Evolutionary conservation across 305 asterid genomes (phyloP).

Genomic region (Plantago lanceolata): DNA sequence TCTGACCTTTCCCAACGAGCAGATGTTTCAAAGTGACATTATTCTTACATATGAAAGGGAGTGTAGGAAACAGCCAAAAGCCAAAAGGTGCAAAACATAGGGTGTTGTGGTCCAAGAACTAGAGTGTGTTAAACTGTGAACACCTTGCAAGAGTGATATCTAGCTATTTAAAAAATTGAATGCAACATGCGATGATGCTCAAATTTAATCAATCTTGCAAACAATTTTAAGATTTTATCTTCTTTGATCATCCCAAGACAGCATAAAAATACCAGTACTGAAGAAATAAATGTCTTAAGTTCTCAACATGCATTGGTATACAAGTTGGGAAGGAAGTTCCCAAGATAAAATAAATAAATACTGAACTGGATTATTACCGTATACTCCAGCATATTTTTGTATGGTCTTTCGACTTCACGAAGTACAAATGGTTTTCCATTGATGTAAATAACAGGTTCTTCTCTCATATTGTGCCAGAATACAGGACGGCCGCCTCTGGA

Average conservation of each 20-base stretch:
- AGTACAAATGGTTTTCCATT: constrained; percentile 97
- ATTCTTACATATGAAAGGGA: background rate
- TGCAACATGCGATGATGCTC: constrained; percentile 5
- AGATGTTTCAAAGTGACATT: constrained; percentile 9
- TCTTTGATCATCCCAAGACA: constrained; percentile 9
- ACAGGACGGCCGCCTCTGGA: constrained; percentile 77
- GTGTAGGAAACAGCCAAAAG: background rate
- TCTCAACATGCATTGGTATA: constrained; percentile 22
- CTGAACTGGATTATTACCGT: constrained; percentile 47
- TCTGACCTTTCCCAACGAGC: background rate
- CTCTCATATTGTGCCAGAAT: constrained; percentile 98
- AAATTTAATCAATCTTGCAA: background rate
- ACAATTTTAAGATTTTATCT: background rate
- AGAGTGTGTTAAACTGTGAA: constrained; percentile 6
- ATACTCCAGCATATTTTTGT: constrained; percentile 96
- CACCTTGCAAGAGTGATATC: constrained; percentile 9
- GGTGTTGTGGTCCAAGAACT: constrained; percentile 9
- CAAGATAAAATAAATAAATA: background rate
- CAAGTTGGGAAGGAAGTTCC: background rate
- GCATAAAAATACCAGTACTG: background rate
- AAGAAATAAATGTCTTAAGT: background rate
- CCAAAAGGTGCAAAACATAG: background rate
- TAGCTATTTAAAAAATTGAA: constrained; percentile 21
- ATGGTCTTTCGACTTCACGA: constrained; percentile 98
- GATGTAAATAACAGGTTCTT: constrained; percentile 94